These are phyloP conservation scores for Apiospora hydei DNA, from an alignment of 2,329 filamentous ascomycete genomes.

Conservation along the genomic window DNA sequence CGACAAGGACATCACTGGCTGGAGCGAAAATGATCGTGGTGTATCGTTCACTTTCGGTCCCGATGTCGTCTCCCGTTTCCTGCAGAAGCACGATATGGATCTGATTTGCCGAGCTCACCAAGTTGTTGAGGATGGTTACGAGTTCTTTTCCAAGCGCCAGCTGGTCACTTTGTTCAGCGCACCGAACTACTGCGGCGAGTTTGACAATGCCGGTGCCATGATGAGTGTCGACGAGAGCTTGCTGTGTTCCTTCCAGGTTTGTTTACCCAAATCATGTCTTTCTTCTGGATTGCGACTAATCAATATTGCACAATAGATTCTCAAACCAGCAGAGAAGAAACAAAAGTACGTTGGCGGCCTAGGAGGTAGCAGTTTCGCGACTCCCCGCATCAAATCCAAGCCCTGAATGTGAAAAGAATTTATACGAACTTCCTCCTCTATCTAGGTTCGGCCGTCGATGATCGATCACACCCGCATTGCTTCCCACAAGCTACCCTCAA, in stretches of 20 bases:
- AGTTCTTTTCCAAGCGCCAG: conserved; percentile 99
- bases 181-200: conserved; percentile 99
- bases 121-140: conserved; percentile 98
- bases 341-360: conserved; percentile 95
- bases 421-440: conserved; percentile 75
- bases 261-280: conserved; percentile 40
- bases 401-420: conserved; percentile 67
- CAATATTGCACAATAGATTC: conserved; percentile 66
- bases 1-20: conserved; percentile 98
- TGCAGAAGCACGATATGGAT: conserved; percentile 99
- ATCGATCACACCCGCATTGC: conserved; percentile 42
- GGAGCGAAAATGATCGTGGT: conserved; percentile 98
- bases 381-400: conserved; percentile 73
- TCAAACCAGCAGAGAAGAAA: conserved; percentile 99
- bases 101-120: conserved; percentile 98
- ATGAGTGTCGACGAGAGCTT: conserved; percentile 99
- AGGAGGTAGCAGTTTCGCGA: conserved; percentile 73
- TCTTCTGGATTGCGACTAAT: not conserved
- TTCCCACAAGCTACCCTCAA: conserved; percentile 26
- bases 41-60: conserved; percentile 99
- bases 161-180: conserved; percentile 97
- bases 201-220: conserved; percentile 99
- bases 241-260: conserved; percentile 97
- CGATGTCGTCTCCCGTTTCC: conserved; percentile 94
- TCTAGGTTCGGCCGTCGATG: conserved; percentile 98